Percentiles rank a stretch among this genome's conserved stretches.
Conservation (phyloP, 2,329 filamentous ascomycete genomes). For the Epichloe sibirici region DNA sequence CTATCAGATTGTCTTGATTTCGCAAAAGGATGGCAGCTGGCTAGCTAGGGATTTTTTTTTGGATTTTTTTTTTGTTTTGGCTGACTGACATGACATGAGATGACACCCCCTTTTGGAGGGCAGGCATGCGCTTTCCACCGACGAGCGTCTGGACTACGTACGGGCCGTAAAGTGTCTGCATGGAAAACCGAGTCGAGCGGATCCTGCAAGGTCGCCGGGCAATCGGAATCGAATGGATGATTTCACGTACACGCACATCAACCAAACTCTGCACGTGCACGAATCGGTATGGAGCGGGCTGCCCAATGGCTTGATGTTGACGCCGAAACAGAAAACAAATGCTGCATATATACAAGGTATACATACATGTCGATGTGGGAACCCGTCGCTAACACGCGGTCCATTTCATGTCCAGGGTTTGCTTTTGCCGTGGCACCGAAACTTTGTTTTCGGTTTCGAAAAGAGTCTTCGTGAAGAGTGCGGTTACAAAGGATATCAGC, state of each 20-base stretch:
- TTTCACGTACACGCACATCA: conserved; percentile 5
- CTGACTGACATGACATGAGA: too few species aligned
- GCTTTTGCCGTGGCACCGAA: conserved; percentile 25
- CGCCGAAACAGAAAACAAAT: too few species aligned
- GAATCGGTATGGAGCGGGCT: neutral
- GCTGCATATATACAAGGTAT: too few species aligned
- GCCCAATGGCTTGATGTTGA: too few species aligned
- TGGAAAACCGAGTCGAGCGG: neutral
- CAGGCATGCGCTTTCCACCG: neutral
- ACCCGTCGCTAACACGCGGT: too few species aligned
- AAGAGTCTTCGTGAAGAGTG: conserved; percentile 28
- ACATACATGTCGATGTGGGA: too few species aligned
- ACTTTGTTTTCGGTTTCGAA: conserved; percentile 26
- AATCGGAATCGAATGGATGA: conserved; percentile 5
- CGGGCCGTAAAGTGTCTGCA: conserved; percentile 8
- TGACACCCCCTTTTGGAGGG: too few species aligned
- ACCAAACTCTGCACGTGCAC: neutral
- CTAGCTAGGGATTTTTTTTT: too few species aligned
- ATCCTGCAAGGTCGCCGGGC: neutral
- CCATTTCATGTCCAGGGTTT: neutral
- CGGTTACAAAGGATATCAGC: conserved; percentile 18
- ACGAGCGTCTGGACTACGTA: conserved; percentile 1
- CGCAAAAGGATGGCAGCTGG: neutral
- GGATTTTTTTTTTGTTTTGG: too few species aligned
- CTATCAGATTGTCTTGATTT: neutral